Percentiles rank a stretch among this genome's conserved stretches.
phyloP scores from a whole-genome alignment of 257 asterid species.

The Ocimum tenuiflorum region DNA sequence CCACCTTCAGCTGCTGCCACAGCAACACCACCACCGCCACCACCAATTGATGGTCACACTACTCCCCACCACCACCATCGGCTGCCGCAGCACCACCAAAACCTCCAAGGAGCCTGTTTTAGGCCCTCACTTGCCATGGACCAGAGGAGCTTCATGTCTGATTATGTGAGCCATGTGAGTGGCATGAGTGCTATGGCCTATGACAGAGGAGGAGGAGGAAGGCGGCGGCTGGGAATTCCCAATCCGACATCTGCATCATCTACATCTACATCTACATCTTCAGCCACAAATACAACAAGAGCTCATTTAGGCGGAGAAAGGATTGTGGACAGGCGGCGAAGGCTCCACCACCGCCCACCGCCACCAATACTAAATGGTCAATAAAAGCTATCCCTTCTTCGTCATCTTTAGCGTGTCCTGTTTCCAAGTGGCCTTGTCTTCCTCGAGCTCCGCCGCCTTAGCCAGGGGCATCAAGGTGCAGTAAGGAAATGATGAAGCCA shows the following conservation, averaged over 20 bases:
- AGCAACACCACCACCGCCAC: not conserved
- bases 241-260: constrained; percentile 65
- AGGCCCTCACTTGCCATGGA: not conserved
- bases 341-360: too few species aligned
- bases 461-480: constrained; percentile 40
- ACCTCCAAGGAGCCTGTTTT: not conserved
- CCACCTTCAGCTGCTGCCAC: too few species aligned
- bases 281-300: constrained; percentile 80
- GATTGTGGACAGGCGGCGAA: too few species aligned
- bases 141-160: constrained; percentile 36
- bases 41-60: too few species aligned
- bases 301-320: constrained; percentile 75
- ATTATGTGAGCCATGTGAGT: constrained; percentile 44
- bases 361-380: too few species aligned
- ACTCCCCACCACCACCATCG: not conserved
- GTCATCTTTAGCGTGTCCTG: constrained; percentile 27
- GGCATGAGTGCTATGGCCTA: constrained; percentile 23
- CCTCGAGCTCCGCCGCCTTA: constrained; percentile 35
- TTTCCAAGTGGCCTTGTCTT: constrained; percentile 55
- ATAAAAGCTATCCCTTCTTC: too few species aligned
- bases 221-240: constrained; percentile 65
- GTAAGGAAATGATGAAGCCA: constrained; percentile 97
- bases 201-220: constrained; percentile 17
- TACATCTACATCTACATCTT: constrained; percentile 54
- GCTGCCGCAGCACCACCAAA: too few species aligned